Evolutionary conservation across 148 eudicot species (phyloP), one percentile per base, ranked within the genome.

Genomic region (Rhododendron mucronatum): DNA sequence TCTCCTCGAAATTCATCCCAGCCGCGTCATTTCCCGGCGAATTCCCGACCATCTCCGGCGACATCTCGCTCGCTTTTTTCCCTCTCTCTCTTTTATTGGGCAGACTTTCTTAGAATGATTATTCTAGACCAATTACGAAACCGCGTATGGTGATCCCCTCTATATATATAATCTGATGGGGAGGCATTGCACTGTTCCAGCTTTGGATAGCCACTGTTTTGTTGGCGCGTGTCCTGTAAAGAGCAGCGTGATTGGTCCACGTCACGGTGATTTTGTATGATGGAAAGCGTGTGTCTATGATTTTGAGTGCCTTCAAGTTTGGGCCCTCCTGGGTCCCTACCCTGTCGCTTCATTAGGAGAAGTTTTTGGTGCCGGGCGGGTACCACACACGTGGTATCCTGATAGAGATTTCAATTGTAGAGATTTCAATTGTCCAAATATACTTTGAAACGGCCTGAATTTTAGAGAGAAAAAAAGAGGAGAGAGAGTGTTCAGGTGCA

Each of bases 1-100:
- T 88, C 21, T 83, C 90, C 6, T 79, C 57, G 6, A 86, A 88
- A 79, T 86, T 88, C 80, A 88, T 78, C 37, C 81, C 81, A 15
- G 69, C n/a, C n/a, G 12, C 20, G 18, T 59, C 55, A 26, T 28
- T 23, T 80, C 63, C 90, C 86, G 88, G 12, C 69, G 61, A 53
- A 1, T 8, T 67, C 15, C 65, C 69, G 51, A 67, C 20, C 28
- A 16, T 48, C 51, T 85, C 87, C 83, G 87, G 51, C 10, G 88
- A 67, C 82, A 83, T 65, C 37, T 16, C n/a, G 23, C 9, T 35
- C 18, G 33, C 4, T 30, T 13, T 14, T 23, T 35, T 37, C 39
- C 3, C 14, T 41, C 9, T 76, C 20, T 2, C 47, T 76, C 26
- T 20, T 14, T 0, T 28, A 15, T 8, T 37, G 26, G 26, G n/a